phyloP scores from a whole-genome alignment of 2,329 filamentous ascomycete species.

The Fusarium camptoceras region DNA sequence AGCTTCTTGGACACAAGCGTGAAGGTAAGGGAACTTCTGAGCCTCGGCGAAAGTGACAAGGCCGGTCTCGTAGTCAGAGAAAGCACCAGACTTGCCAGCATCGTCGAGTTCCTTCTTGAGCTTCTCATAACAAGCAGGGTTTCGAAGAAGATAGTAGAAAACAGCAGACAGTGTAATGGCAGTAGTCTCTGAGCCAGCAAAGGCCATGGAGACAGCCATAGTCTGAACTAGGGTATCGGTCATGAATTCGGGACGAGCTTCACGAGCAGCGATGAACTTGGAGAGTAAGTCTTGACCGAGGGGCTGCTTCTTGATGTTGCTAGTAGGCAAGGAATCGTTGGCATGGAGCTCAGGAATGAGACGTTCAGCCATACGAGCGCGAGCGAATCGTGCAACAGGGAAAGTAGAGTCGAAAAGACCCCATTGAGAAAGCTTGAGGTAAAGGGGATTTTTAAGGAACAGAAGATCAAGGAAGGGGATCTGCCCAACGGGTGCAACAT shows the following conservation, averaged over 20 bases:
- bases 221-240: constrained; percentile 75
- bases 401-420: constrained; percentile 76
- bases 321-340: constrained; percentile 49
- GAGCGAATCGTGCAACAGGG: constrained; percentile 78
- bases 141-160: constrained; percentile 79
- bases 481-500: constrained; percentile 80
- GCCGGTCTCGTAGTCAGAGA: constrained; percentile 64
- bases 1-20: constrained; percentile 81
- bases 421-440: constrained; percentile 74
- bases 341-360: constrained; percentile 58
- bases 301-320: constrained; percentile 51
- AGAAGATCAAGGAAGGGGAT: constrained; percentile 77
- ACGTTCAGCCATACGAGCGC: constrained; percentile 74
- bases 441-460: constrained; percentile 80
- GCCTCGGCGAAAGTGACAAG: constrained; percentile 77
- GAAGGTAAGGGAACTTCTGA: constrained; percentile 78
- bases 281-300: constrained; percentile 72
- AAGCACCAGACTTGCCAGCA: constrained; percentile 63
- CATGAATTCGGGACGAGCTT: constrained; percentile 78
- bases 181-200: constrained; percentile 83
- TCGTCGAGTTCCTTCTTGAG: constrained; percentile 73
- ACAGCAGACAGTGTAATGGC: constrained; percentile 78
- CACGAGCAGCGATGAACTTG: constrained; percentile 77
- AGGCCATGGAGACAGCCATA: constrained; percentile 77
- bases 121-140: constrained; percentile 64